Base-by-base conservation (phyloP, 2,329 filamentous ascomycete species). In the Chalaropsis thielavioides region DNA sequence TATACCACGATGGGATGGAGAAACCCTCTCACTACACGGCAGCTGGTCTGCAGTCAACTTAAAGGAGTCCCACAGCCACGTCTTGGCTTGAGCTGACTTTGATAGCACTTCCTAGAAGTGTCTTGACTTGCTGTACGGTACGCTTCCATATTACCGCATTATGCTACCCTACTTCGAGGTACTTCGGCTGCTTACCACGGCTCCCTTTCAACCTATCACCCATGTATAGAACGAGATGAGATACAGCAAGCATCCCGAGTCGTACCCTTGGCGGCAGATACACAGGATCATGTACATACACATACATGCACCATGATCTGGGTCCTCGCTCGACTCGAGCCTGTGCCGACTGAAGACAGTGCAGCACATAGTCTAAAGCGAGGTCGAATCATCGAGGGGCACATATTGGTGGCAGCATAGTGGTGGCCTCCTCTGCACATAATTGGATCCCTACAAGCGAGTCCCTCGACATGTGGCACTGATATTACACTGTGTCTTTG, bases 351-450 rank as follows among this genome's bases (percentile, higher is more conserved):
- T 24, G 11, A 13, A 51, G 10, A 22, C 24, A 22, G 46, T 6
- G 13, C 46, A 19, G 19, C 24, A 17, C n/a, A 19, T 46, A 49
- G n/a, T 3, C 19, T 22, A 22, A 46, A 49, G 7, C 22, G 46
- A 24, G 46, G 3, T 27, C 10, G n/a, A 27, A 51, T 22, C 11
- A 51, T 51, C 13, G 46, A 51, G 46, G 19, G 22, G 46, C 10
- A 27, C 24, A 27, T 51, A 51, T 51, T 51, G 46, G 46, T 24
- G 46, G 46, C 22, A 22, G 46, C 46, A 51, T 22, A 38, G 43
- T 46, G 43, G 43, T 46, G 24, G 54, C 54, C 31, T 58, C 27
- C n/a, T 58, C 27, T 58, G 54, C 54, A 58, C 31, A 58, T 58
- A 31, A 38, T 35, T 17, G 54, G 54, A 38, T 58, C 54, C 54